phyloP scores from a whole-genome alignment of 164 flowering plant genomes.

The Echeveria elegans region DNA sequence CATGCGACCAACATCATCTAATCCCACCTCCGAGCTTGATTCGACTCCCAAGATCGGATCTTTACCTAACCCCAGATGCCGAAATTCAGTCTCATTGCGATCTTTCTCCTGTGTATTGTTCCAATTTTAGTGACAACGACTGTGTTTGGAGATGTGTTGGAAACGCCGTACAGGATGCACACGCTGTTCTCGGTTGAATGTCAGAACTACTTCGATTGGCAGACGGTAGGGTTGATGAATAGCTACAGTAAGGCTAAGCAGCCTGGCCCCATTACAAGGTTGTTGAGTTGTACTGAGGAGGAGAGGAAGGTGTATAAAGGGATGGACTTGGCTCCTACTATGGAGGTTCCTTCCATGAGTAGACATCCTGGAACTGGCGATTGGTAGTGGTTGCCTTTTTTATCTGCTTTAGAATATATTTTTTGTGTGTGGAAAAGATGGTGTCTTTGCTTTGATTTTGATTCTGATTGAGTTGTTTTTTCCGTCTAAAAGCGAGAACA shows the following conservation, averaged over 20 bases:
- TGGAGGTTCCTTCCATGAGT: constrained; percentile 97
- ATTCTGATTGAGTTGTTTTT: too few relatives aligned
- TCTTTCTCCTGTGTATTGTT: constrained; percentile 12
- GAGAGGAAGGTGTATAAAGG: constrained; percentile 75
- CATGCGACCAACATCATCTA: neutral
- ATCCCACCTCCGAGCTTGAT: neutral
- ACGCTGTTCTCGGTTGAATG: constrained; percentile 97
- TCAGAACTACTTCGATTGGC: constrained; percentile 97
- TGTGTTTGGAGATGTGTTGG: constrained; percentile 12
- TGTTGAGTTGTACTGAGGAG: constrained; percentile 91
- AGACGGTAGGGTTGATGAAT: constrained; percentile 88
- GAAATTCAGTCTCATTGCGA: constrained; percentile 11
- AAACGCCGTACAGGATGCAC: constrained; percentile 75
- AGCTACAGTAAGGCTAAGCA: constrained; percentile 81
- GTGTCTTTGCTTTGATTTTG: too few relatives aligned
- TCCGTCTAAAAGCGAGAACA: too few relatives aligned
- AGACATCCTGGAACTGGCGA: constrained; percentile 91
- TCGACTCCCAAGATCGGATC: neutral
- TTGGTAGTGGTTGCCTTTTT: constrained; percentile 37
- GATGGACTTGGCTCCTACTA: constrained; percentile 85
- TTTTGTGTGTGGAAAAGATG: too few relatives aligned
- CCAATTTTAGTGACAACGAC: constrained; percentile 1
- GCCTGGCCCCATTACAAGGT: constrained; percentile 83
- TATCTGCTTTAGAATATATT: neutral
- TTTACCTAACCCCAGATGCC: constrained; percentile 20